A percentile compares a stretch with the other conserved stretches of the same genome.
Conservation (phyloP, 73 alveolate genomes). For the Diophrys appendiculata region DNA sequence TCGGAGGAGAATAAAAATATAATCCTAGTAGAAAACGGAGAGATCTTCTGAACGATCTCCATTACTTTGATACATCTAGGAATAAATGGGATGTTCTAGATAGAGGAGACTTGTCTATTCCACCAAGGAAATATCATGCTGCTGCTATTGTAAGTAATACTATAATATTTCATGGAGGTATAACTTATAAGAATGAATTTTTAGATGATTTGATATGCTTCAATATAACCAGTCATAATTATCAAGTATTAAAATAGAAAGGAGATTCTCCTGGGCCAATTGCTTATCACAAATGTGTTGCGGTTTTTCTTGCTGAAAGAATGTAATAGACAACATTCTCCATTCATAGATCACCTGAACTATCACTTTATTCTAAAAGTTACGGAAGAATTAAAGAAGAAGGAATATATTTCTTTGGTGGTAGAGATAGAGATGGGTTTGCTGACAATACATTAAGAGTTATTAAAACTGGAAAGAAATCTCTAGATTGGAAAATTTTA, state of each 20-base stretch:
- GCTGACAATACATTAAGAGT: slow-evolving; percentile 29
- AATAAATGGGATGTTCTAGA: not conserved
- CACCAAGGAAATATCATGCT: slow-evolving; percentile 23
- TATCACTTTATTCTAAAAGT: slow-evolving; percentile 9
- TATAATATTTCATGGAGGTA: slow-evolving; percentile 50
- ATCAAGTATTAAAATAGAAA: slow-evolving; percentile 15
- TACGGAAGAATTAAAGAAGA: slow-evolving; percentile 38
- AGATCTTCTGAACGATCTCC: not conserved
- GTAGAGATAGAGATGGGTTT: slow-evolving; percentile 53
- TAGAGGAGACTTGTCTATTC: not conserved
- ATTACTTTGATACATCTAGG: not conserved
- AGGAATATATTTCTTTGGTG: slow-evolving; percentile 64
- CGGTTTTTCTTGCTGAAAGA: slow-evolving; percentile 31
- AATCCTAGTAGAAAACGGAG: not conserved
- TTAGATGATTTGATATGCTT: slow-evolving; percentile 28
- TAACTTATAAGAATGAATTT: slow-evolving; percentile 17
- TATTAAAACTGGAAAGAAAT: slow-evolving; percentile 36
- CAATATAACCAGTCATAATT: slow-evolving; percentile 24
- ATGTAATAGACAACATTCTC: slow-evolving; percentile 11
- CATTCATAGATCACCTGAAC: slow-evolving; percentile 26
- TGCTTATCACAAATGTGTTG: slow-evolving; percentile 21
- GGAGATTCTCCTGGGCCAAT: slow-evolving; percentile 53
- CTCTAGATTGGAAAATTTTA: slow-evolving; percentile 35
- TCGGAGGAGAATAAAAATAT: slow-evolving; percentile 3
- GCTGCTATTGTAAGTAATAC: slow-evolving; percentile 44